Evolutionary conservation across 441 rosid species (phyloP).

Genomic region (Dalechampia spathulata): DNA sequence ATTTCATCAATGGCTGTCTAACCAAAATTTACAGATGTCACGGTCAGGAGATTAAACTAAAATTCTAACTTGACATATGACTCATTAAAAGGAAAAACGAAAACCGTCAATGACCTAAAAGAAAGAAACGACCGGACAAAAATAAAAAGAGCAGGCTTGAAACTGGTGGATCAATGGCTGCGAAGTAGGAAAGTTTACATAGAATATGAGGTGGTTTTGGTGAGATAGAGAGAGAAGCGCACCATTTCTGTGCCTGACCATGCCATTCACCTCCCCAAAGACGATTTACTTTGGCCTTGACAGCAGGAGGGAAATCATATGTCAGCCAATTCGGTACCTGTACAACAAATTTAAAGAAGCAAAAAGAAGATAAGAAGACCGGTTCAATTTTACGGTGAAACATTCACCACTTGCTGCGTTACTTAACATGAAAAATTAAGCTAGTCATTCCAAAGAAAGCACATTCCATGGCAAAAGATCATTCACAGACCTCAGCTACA

Average conservation of each 20-base stretch:
- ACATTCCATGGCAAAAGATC: neutral
- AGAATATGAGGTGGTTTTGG: neutral
- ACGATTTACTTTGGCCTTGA: slow-evolving; percentile 90
- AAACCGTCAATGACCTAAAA: too few species aligned
- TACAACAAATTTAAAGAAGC: neutral
- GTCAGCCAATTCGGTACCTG: slow-evolving; percentile 95
- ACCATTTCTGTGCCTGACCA: slow-evolving; percentile 98
- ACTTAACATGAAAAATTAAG: slow-evolving; percentile 6
- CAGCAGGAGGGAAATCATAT: slow-evolving; percentile 83
- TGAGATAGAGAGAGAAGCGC: slow-evolving; percentile 8
- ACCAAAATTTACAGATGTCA: too few species aligned
- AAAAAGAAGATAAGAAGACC: too few species aligned
- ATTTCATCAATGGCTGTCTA: too few species aligned
- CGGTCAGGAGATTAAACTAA: too few species aligned
- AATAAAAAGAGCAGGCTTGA: too few species aligned
- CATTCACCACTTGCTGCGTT: neutral
- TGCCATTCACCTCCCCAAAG: slow-evolving; percentile 99
- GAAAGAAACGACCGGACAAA: too few species aligned
- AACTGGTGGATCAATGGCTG: too few species aligned
- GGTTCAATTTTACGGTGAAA: too few species aligned
- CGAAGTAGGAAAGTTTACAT: neutral
- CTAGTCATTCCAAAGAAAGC: neutral
- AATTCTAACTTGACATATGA: too few species aligned
- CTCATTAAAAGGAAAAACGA: too few species aligned
- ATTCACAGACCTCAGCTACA: slow-evolving; percentile 56